A percentile compares a stretch with the other conserved stretches of the same genome.
Evolutionary conservation across 345 rosid species (phyloP).

Genomic region (Gossypium herbaceum): DNA sequence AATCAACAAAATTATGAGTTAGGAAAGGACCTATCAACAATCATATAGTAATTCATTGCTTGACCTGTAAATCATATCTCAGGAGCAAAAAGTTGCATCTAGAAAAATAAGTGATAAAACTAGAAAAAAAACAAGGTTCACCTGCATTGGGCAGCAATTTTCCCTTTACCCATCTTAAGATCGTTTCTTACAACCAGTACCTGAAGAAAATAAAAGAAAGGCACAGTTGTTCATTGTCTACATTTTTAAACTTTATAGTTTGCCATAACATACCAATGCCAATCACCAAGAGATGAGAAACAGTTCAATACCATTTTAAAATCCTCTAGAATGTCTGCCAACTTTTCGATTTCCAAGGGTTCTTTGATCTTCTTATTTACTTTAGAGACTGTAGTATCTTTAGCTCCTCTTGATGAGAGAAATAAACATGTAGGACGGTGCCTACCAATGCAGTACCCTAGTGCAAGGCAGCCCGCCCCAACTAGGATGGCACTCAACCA

Average conservation of each 20-base stretch:
- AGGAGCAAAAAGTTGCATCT: neutral
- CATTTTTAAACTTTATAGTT: neutral
- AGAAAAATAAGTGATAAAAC: neutral
- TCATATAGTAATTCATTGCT: neutral
- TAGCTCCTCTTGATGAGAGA: slow-evolving; percentile 31
- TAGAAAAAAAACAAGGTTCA: slow-evolving; percentile 14
- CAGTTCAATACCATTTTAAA: slow-evolving; percentile 70
- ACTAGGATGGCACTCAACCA: slow-evolving; percentile 79
- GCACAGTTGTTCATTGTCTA: neutral
- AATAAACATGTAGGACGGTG: slow-evolving; percentile 40
- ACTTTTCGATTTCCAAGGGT: slow-evolving; percentile 72
- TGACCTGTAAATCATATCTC: neutral
- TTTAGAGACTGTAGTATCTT: slow-evolving; percentile 18
- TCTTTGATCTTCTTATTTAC: slow-evolving; percentile 41
- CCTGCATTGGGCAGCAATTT: slow-evolving; percentile 99
- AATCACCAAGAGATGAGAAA: slow-evolving; percentile 2
- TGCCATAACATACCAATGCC: neutral
- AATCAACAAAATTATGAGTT: neutral
- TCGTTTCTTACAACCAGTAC: slow-evolving; percentile 94
- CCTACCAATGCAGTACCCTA: slow-evolving; percentile 79
- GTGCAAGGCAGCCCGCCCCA: slow-evolving; percentile 76
- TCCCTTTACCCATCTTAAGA: slow-evolving; percentile 99
- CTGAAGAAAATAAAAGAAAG: slow-evolving; percentile 32
- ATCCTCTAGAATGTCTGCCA: slow-evolving; percentile 78
- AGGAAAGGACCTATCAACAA: slow-evolving; percentile 4